Conservation (phyloP, 495 filamentous ascomycete genomes). For the Monascus purpureus region DNA sequence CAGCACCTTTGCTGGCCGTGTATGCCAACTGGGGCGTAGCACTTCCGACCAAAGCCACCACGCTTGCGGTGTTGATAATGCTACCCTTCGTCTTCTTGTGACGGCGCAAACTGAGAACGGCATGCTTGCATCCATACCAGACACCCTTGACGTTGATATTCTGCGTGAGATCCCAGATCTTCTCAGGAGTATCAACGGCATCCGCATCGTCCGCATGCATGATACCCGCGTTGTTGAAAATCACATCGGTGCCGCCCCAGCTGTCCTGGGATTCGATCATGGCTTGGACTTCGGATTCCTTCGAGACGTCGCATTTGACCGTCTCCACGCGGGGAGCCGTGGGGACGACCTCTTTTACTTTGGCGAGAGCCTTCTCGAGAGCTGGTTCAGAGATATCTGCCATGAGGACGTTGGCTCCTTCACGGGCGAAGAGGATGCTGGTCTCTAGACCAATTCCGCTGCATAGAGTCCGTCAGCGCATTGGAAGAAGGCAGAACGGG, state of each 20-base stretch:
- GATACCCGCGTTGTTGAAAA: constrained; percentile 99
- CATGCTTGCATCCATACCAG: constrained; percentile 93
- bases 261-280: constrained; percentile 56
- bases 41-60: constrained; percentile 82
- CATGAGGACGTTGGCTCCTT: constrained; percentile 80
- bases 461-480: background rate
- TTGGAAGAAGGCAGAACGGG: too few species aligned
- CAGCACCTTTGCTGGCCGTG: constrained; percentile 89
- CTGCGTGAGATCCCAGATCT: constrained; percentile 90
- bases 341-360: constrained; percentile 59
- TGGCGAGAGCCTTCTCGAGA: constrained; percentile 53
- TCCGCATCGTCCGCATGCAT: constrained; percentile 88
- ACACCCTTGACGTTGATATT: constrained; percentile 97
- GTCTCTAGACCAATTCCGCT: constrained; percentile 97
- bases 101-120: constrained; percentile 66
- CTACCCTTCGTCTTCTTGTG: constrained; percentile 63
- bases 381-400: constrained; percentile 66
- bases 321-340: constrained; percentile 45
- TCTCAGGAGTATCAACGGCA: constrained; percentile 70
- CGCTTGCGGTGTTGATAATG: constrained; percentile 90
- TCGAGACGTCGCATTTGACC: constrained; percentile 48
- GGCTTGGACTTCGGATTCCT: constrained; percentile 59
- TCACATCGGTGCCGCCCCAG: constrained; percentile 88
- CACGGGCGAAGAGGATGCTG: constrained; percentile 75
- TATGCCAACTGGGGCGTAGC: constrained; percentile 95